Base-by-base conservation (phyloP, 139 green algal genomes). In the Coccomyxa sp. region DNA sequence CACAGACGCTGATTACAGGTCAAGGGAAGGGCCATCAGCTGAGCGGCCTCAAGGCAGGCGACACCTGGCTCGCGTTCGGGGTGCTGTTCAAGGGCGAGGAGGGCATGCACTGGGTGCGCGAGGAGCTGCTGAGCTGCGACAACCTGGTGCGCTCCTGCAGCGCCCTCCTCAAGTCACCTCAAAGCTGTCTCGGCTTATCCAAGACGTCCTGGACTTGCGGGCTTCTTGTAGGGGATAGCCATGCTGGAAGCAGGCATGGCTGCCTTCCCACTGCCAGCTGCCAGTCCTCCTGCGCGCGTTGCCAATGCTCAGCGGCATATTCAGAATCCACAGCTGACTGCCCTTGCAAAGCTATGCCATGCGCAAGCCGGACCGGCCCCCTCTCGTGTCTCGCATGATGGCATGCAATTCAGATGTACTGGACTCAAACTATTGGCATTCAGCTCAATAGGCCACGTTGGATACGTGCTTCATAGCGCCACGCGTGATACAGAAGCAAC, bases 51-150 rank as follows among this genome's bases (percentile, higher is more conserved):
- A 73, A 68, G 8, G 29, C 76, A 33, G 64, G 80, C 24, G 74
- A 89, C 41, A 87, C 82, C 73, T 88, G 81, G 79, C 80, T 94
- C 44, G 82, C 87, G 74, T 91, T 87, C 54, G 39, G 82, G 71
- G 86, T 93, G 35, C 31, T 79, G 31, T 79, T 82, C 84, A 83
- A 50, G 41, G 86, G 50, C n/a, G 18, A 50, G 27, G 44, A 27
- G 22, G 34, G 35, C 18, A 73, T 14, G n/a, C 41, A 55, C 35
- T 79, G 74, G 74, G 50, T 54, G 14, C 12, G 36, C 40, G 44
- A 78, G 44, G 16, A 39, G 4, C 33, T 50, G n/a, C 33, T 78
- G 10, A 40, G 34, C 7, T 78, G 74, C 31, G 50, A 78, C 6
- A 18, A 68, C 50, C 22, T 31, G 50, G 50, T 64, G 50, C 14